These are phyloP conservation scores for Leucogyrophana mollusca DNA, from an alignment of 768 basidiomycete genomes.

Conservation along the genomic window DNA sequence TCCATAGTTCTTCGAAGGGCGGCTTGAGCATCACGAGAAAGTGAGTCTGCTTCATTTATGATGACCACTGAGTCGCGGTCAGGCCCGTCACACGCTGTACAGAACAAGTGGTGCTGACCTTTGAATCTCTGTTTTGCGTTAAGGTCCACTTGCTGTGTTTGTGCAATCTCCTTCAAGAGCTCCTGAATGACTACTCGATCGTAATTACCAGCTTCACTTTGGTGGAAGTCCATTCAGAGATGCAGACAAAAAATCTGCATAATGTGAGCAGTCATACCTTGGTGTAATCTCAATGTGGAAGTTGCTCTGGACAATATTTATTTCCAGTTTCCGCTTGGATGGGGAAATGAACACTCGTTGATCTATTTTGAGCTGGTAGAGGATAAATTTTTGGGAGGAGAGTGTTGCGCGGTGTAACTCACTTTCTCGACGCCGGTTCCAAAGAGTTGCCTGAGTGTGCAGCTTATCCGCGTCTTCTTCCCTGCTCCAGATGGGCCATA, in stretches of 20 bases:
- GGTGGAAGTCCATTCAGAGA: neutral
- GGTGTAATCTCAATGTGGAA: conserved; percentile 98
- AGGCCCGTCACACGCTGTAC: neutral
- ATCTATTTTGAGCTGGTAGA: conserved; percentile 87
- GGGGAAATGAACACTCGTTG: conserved; percentile 95
- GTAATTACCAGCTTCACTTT: conserved; percentile 92
- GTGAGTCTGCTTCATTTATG: conserved; percentile 95
- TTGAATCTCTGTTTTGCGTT: conserved; percentile 96
- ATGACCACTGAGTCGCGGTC: conserved; percentile 69
- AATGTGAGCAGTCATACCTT: conserved; percentile 51
- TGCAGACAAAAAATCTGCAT: neutral
- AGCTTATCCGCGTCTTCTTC: conserved; percentile 95
- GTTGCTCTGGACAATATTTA: conserved; percentile 97
- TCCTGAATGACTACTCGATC: conserved; percentile 97
- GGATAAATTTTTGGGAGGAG: neutral
- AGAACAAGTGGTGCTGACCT: conserved; percentile 45
- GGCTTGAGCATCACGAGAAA: conserved; percentile 95
- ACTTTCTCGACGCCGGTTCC: conserved; percentile 94
- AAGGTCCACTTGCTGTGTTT: conserved; percentile 97
- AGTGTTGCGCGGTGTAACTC: conserved; percentile 12
- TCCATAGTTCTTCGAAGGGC: conserved; percentile 98
- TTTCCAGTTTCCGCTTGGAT: conserved; percentile 89
- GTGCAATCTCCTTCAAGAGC: conserved; percentile 95
- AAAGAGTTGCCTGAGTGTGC: conserved; percentile 85
- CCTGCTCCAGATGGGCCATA: conserved; percentile 97